Percentiles rank a stretch among this genome's conserved stretches.
phyloP scores from a whole-genome alignment of 495 filamentous ascomycete species.

The Wilcoxina mikolae region DNA sequence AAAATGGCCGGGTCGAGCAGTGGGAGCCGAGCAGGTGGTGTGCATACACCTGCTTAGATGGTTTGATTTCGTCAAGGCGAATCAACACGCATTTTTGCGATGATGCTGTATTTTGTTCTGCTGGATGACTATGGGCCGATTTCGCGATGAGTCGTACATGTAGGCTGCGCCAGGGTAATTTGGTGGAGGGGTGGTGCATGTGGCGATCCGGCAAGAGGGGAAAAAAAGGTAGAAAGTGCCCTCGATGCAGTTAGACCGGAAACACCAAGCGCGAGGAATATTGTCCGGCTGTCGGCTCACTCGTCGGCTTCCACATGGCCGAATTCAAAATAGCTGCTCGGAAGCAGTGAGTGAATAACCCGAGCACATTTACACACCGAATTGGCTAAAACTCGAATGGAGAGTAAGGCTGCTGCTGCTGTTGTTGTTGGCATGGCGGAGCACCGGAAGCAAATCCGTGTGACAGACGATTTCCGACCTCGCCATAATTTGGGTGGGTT shows the following conservation, averaged over 20 bases:
- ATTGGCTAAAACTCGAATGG: no score
- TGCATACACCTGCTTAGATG: background rate
- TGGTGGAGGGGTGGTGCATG: background rate
- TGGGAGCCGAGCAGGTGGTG: background rate
- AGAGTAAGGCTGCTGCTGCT: background rate
- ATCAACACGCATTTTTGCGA: background rate
- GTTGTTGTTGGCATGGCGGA: background rate
- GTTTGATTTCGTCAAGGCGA: background rate
- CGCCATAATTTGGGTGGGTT: no score
- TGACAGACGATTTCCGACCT: no score
- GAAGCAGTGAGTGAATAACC: background rate
- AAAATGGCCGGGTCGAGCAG: background rate
- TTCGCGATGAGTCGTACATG: no score
- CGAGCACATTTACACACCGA: background rate
- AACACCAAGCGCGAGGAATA: no score
- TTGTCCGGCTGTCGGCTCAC: background rate
- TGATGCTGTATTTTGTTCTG: no score
- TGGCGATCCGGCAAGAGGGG: background rate
- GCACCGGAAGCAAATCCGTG: background rate
- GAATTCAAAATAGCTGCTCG: background rate
- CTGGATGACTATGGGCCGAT: no score
- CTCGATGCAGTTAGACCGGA: background rate
- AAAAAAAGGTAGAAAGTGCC: background rate
- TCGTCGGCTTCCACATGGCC: background rate
- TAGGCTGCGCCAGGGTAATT: background rate